Conservation (phyloP, 2,329 filamentous ascomycete genomes). For the Capronia epimyces region DNA sequence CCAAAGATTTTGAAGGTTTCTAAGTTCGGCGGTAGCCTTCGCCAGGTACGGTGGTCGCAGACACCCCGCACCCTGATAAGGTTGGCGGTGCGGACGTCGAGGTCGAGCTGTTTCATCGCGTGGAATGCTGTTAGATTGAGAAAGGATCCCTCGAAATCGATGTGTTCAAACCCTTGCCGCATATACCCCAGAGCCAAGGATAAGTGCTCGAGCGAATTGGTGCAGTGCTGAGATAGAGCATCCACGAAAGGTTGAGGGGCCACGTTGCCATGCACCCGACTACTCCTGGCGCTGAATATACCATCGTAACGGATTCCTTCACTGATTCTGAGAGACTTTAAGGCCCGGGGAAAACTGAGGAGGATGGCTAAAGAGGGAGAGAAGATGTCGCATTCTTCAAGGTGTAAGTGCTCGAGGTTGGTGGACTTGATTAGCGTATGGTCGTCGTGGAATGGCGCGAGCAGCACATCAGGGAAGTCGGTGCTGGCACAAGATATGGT, state of each 20-base stretch:
- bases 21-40: conserved; percentile 25
- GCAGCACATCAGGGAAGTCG: conserved; percentile 21
- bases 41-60: conserved; percentile 27
- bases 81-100: conserved; percentile 24
- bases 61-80: conserved; percentile 17
- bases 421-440: conserved; percentile 21
- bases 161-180: conserved; percentile 16
- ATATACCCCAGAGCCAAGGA: conserved; percentile 25
- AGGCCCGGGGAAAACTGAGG: conserved; percentile 23
- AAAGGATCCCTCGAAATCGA: conserved; percentile 21
- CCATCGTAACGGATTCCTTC: conserved; percentile 28
- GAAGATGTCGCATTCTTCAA: conserved; percentile 29
- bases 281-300: conserved; percentile 22
- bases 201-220: conserved; percentile 22
- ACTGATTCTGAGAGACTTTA: conserved; percentile 28
- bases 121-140: conserved; percentile 22
- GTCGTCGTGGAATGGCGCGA: conserved; percentile 18
- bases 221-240: conserved; percentile 21
- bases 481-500: conserved; percentile 30
- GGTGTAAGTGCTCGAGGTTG: conserved; percentile 25
- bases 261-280: conserved; percentile 27
- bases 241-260: conserved; percentile 23
- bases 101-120: conserved; percentile 24
- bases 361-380: conserved; percentile 22
- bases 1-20: conserved; percentile 27